These are phyloP conservation scores for Backusella psychrophila DNA, from an alignment of 192 early-diverging fungal genomes.

Conservation along the genomic window DNA sequence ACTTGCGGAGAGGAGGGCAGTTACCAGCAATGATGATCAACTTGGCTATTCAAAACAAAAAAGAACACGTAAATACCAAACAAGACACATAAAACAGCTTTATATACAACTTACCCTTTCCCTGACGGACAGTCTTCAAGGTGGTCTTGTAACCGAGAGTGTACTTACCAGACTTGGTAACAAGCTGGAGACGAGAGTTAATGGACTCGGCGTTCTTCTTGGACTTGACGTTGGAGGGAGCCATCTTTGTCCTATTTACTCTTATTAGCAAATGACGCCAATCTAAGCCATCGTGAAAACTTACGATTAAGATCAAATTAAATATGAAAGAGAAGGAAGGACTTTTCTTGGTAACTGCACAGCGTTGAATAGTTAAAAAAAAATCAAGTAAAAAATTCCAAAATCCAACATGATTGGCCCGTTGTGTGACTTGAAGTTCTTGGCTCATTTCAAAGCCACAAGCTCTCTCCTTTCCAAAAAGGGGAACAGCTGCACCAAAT, in stretches of 20 bases:
- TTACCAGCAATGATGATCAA: constrained; percentile 98
- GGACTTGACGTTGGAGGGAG: constrained; percentile 63
- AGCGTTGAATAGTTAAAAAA: background rate
- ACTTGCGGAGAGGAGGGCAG: constrained; percentile 99
- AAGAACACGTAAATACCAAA: constrained; percentile 8
- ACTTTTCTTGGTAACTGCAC: background rate
- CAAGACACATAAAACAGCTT: background rate
- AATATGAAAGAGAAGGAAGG: constrained; percentile 6
- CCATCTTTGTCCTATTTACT: background rate
- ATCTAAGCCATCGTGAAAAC: background rate
- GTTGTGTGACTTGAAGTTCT: background rate
- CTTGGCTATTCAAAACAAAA: constrained; percentile 69
- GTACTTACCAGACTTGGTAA: constrained; percentile 99
- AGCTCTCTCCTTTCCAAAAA: background rate
- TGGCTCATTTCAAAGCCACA: background rate
- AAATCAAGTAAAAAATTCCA: background rate
- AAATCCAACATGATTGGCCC: background rate
- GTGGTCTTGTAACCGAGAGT: constrained; percentile 99
- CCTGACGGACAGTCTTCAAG: constrained; percentile 94
- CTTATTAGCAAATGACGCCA: background rate
- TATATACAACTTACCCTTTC: constrained; percentile 72
- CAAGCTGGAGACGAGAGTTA: constrained; percentile 97
- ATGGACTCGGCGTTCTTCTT: constrained; percentile 93
- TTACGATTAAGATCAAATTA: constrained; percentile 7
- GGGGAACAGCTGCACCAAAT: background rate